A percentile compares a stretch with the other conserved stretches of the same genome.
Conservation (phyloP, 768 basidiomycete genomes). For the Thelephora aurantiotincta region DNA sequence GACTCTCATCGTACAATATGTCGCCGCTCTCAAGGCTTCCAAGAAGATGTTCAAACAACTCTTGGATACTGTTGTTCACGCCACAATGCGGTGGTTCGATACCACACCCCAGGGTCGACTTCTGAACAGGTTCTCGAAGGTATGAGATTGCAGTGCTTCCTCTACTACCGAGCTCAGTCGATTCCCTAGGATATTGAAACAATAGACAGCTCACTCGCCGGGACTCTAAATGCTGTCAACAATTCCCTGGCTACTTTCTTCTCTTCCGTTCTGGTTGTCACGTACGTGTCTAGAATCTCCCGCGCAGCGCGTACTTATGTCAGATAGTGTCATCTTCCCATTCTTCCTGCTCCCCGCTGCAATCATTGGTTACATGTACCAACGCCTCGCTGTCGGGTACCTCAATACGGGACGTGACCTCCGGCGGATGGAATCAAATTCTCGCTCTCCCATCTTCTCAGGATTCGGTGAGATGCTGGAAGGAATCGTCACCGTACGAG, state of each 20-base stretch:
- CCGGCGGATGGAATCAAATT: slow-evolving; percentile 83
- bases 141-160: slow-evolving; percentile 9
- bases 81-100: slow-evolving; percentile 79
- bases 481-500: slow-evolving; percentile 86
- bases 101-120: slow-evolving; percentile 81
- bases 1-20: slow-evolving; percentile 40
- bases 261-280: slow-evolving; percentile 58
- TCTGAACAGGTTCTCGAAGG: slow-evolving; percentile 75
- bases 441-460: slow-evolving; percentile 72
- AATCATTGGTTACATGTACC: slow-evolving; percentile 63
- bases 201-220: slow-evolving; percentile 59
- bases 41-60: slow-evolving; percentile 31
- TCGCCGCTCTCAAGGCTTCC: slow-evolving; percentile 33
- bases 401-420: slow-evolving; percentile 73
- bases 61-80: slow-evolving; percentile 55
- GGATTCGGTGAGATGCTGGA: slow-evolving; percentile 75
- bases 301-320: slow-evolving; percentile 6
- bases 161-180: neutral
- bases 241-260: slow-evolving; percentile 65
- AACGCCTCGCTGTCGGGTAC: slow-evolving; percentile 54
- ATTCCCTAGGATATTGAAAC: slow-evolving; percentile 60
- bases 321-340: slow-evolving; percentile 54
- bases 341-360: slow-evolving; percentile 67
- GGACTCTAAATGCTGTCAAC: slow-evolving; percentile 63
- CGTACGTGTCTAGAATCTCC: slow-evolving; percentile 26